A percentile compares a stretch with the other conserved stretches of the same genome.
Conservation (phyloP, 345 rosid genomes). For the Laguncularia racemosa region DNA sequence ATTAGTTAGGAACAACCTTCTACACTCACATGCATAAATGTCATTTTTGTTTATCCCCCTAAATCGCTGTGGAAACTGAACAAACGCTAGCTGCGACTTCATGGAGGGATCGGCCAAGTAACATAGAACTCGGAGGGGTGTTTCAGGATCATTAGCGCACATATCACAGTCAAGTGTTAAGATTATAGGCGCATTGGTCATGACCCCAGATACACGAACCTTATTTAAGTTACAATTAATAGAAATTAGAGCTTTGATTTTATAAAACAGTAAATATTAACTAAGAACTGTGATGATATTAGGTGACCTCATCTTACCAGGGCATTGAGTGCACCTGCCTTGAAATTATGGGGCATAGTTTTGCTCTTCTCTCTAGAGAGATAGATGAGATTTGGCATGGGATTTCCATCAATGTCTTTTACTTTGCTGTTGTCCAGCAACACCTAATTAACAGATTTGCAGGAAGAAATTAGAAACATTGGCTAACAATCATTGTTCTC, state of each 20-base stretch:
- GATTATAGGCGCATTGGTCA: conserved; percentile 65
- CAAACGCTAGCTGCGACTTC: conserved; percentile 18
- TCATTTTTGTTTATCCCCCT: conserved; percentile 46
- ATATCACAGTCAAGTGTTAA: conserved; percentile 79
- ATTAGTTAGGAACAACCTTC: conserved; percentile 30
- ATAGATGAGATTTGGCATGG: conserved; percentile 58
- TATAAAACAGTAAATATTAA: too few relatives aligned
- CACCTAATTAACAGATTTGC: conserved; percentile 25
- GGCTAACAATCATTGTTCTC: neutral
- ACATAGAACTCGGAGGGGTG: conserved; percentile 43
- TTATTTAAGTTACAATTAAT: conserved; percentile 8
- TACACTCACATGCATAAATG: conserved; percentile 37
- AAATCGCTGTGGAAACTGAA: conserved; percentile 73
- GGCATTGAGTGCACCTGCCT: conserved; percentile 82
- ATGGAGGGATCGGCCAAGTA: conserved; percentile 35
- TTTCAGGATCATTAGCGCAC: conserved; percentile 59
- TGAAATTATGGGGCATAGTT: conserved; percentile 47
- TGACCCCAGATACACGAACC: conserved; percentile 63
- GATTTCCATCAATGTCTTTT: conserved; percentile 23
- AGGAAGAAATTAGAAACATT: too few relatives aligned
- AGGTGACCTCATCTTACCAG: conserved; percentile 8
- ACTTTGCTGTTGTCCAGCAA: conserved; percentile 34
- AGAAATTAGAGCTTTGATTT: too few relatives aligned
- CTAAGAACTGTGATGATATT: too few relatives aligned
- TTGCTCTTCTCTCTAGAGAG: conserved; percentile 56